These are phyloP conservation scores for Tricholoma bakamatsutake DNA, from an alignment of 768 basidiomycete genomes.

Conservation along the genomic window DNA sequence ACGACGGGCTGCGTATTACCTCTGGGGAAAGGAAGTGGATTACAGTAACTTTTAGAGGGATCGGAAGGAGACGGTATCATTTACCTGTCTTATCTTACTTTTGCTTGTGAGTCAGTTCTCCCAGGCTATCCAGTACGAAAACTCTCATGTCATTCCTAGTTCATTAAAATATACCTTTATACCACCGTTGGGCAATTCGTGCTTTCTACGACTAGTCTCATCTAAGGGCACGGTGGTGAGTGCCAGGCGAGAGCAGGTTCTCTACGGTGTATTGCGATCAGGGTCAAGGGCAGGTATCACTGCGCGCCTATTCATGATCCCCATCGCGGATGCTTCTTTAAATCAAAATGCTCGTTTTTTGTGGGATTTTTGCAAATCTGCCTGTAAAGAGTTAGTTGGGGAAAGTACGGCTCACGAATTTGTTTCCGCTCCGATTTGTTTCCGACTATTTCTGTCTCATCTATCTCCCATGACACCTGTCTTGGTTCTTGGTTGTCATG, in stretches of 20 bases:
- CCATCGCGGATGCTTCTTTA: neutral
- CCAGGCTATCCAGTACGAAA: neutral
- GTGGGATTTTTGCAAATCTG: neutral
- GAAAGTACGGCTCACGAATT: too few species aligned
- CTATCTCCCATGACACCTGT: too few species aligned
- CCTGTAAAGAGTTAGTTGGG: too few species aligned
- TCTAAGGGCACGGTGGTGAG: too few species aligned
- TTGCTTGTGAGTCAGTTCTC: neutral
- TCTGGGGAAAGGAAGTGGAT: slow-evolving; percentile 43
- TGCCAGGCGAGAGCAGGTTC: too few species aligned
- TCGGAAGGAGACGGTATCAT: neutral
- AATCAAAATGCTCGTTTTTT: neutral
- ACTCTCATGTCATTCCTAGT: neutral
- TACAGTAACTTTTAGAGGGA: slow-evolving; percentile 25
- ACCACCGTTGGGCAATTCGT: neutral
- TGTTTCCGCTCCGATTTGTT: neutral
- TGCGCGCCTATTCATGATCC: too few species aligned
- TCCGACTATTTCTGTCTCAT: neutral
- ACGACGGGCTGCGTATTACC: slow-evolving; percentile 39
- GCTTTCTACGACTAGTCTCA: neutral
- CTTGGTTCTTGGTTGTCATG: neutral
- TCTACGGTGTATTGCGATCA: neutral
- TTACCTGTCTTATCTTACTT: slow-evolving; percentile 13
- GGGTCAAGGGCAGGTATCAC: too few species aligned
- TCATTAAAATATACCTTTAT: neutral